These are phyloP conservation scores for Huiozyma naganishii DNA, from an alignment of 805 yeast genomes.

Conservation along the genomic window DNA sequence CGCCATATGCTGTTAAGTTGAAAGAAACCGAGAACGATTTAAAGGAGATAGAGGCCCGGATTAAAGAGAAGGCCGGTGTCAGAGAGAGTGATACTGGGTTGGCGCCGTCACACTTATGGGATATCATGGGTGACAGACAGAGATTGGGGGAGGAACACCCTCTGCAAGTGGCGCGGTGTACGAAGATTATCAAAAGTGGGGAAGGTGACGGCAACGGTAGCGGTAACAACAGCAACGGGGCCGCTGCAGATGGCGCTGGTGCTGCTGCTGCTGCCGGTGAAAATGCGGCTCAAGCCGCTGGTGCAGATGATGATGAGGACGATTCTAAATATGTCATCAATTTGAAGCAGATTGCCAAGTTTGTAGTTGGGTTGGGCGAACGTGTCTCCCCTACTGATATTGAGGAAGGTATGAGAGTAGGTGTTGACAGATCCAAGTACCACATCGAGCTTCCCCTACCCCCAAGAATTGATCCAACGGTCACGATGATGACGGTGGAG, in stretches of 20 bases:
- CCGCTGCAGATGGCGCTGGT: conserved; percentile 11
- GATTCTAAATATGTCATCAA: conserved; percentile 90
- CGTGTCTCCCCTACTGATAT: conserved; percentile 97
- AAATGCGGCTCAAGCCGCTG: conserved; percentile 5
- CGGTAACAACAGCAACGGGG: conserved; percentile 15
- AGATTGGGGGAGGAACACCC: conserved; percentile 91
- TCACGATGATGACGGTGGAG: conserved; percentile 99
- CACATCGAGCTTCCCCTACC: conserved; percentile 96
- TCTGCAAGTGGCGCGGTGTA: conserved; percentile 95
- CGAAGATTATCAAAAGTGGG: conserved; percentile 68
- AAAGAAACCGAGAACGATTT: conserved; percentile 81
- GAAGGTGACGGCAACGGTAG: conserved; percentile 31
- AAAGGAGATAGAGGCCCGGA: conserved; percentile 70
- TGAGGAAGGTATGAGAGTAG: conserved; percentile 99
- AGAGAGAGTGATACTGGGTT: conserved; percentile 97
- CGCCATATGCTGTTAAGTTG: conserved; percentile 79
- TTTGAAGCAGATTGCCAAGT: conserved; percentile 95
- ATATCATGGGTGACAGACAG: conserved; percentile 90
- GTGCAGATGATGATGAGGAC: conserved; percentile 56
- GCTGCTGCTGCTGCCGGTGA: conserved; percentile 5
- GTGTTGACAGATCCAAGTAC: conserved; percentile 94
- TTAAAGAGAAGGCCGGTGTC: conserved; percentile 88
- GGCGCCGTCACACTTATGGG: conserved; percentile 96
- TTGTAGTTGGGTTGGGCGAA: conserved; percentile 93
- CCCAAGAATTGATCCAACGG: conserved; percentile 94